phyloP scores from a whole-genome alignment of 441 rosid genomes.

The Populus hybrid region DNA sequence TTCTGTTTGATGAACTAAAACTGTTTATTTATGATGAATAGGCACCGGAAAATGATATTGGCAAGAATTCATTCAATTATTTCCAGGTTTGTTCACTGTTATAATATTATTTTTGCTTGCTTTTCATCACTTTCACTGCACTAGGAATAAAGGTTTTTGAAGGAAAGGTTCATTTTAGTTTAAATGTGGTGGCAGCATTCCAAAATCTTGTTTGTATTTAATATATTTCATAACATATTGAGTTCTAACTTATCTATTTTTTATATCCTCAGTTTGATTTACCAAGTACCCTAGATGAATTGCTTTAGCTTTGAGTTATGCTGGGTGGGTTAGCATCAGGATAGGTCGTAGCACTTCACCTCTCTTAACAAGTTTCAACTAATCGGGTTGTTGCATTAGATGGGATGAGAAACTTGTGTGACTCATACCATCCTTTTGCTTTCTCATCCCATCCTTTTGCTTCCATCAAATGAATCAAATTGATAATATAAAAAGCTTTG shows the following conservation, averaged over 20 bases:
- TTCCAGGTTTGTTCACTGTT: constrained; percentile 56
- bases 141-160: not conserved
- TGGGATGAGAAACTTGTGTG: not conserved
- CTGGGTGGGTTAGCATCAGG: not conserved
- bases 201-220: not conserved
- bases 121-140: not conserved
- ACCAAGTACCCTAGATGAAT: no score
- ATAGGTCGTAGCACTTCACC: not conserved
- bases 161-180: not conserved
- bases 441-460: not conserved
- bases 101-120: not conserved
- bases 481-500: not conserved
- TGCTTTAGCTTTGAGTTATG: not conserved
- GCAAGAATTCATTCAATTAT: constrained; percentile 88
- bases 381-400: not conserved
- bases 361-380: not conserved
- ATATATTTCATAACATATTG: not conserved
- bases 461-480: not conserved
- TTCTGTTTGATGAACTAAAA: not conserved
- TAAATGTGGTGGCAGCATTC: not conserved
- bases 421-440: not conserved
- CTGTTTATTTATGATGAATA: constrained; percentile 28
- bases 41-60: constrained; percentile 84
- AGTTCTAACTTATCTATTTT: not conserved
- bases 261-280: not conserved